phyloP scores from a whole-genome alignment of 2,329 filamentous ascomycete species.

The Davidsoniella eucalypti region DNA sequence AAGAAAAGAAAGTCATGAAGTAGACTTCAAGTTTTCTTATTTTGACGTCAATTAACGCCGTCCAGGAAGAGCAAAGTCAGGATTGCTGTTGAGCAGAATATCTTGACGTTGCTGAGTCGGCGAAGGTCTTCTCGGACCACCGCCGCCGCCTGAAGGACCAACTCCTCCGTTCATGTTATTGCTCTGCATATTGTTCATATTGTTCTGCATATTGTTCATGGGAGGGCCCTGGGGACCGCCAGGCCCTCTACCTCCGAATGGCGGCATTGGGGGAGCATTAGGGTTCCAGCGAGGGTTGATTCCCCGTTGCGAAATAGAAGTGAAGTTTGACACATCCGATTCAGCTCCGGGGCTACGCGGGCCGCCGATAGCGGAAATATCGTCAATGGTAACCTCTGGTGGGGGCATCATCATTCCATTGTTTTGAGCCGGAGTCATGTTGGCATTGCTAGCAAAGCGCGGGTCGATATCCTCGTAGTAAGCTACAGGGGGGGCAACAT shows the following conservation, averaged over 20 bases:
- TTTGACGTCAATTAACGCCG: neutral
- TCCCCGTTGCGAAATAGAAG: constrained; percentile 73
- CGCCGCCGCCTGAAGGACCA: constrained; percentile 10
- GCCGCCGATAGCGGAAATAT: constrained; percentile 32
- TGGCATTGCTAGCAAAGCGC: constrained; percentile 43
- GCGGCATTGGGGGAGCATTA: constrained; percentile 26
- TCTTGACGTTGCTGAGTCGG: constrained; percentile 46
- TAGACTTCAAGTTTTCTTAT: neutral
- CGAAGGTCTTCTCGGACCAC: constrained; percentile 21
- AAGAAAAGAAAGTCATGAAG: no score
- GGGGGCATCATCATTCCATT: constrained; percentile 14
- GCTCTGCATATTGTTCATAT: neutral
- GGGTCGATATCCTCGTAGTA: constrained; percentile 95
- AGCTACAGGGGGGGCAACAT: constrained; percentile 22
- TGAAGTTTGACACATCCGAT: constrained; percentile 74
- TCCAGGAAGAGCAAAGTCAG: constrained; percentile 62
- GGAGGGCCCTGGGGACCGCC: constrained; percentile 17
- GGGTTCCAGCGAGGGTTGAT: constrained; percentile 78
- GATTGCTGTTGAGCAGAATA: constrained; percentile 60
- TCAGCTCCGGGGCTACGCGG: constrained; percentile 51
- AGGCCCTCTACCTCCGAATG: constrained; percentile 18
- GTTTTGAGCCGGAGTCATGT: constrained; percentile 11
- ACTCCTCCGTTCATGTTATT: neutral
- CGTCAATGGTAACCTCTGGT: constrained; percentile 39
- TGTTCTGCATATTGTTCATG: neutral